phyloP scores from a whole-genome alignment of 164 flowering plant species.

The Vitis rotundifolia region DNA sequence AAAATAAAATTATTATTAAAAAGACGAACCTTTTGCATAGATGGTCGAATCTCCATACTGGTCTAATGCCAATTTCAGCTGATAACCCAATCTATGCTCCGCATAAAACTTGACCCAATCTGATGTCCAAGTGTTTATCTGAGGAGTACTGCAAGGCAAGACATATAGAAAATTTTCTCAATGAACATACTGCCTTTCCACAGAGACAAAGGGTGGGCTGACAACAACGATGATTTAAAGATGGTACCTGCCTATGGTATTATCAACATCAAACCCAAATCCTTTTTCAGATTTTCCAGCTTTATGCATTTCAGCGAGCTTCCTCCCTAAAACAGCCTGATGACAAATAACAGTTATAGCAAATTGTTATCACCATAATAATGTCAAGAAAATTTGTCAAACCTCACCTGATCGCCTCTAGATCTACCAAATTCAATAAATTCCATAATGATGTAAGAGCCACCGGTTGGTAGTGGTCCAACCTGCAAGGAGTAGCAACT shows the following conservation, averaged over 20 bases:
- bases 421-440: constrained; percentile 85
- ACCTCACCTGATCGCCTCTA: constrained; percentile 78
- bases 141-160: constrained; percentile 71
- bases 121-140: constrained; percentile 86
- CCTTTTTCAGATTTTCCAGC: constrained; percentile 80
- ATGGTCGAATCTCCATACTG: constrained; percentile 79
- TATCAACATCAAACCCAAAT: constrained; percentile 85
- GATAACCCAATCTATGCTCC: constrained; percentile 91
- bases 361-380: background rate
- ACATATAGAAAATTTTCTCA: background rate
- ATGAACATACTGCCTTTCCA: background rate
- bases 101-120: constrained; percentile 88
- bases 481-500: constrained; percentile 46
- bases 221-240: background rate
- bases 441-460: constrained; percentile 96
- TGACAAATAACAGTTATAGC: constrained; percentile 11
- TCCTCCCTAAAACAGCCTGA: constrained; percentile 80
- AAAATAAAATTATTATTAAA: too few relatives aligned
- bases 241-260: constrained; percentile 93
- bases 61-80: constrained; percentile 67
- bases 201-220: background rate
- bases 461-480: constrained; percentile 79
- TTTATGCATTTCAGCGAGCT: constrained; percentile 97
- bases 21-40: constrained; percentile 71
- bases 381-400: background rate